These are phyloP conservation scores for Cucumis melo DNA, from an alignment of 306 rosid species.

Conservation along the genomic window DNA sequence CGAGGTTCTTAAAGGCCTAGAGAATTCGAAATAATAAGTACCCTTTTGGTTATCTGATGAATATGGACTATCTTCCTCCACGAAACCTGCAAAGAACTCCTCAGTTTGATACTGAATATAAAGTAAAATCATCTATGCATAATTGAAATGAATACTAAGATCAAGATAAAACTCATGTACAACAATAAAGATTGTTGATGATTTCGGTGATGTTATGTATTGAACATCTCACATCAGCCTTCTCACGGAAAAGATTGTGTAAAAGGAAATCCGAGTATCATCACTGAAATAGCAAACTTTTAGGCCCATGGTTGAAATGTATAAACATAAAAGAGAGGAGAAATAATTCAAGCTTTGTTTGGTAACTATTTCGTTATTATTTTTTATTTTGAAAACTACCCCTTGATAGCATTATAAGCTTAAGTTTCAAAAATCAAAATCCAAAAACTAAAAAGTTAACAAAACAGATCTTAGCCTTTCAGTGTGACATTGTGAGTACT, in stretches of 20 bases:
- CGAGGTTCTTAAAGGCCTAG: slow-evolving; percentile 89
- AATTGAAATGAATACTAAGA: not conserved
- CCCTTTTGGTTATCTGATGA: slow-evolving; percentile 60
- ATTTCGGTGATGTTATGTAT: not conserved
- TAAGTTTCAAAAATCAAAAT: too few relatives aligned
- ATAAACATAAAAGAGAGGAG: not conserved
- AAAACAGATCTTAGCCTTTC: not conserved
- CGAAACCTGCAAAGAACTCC: slow-evolving; percentile 43
- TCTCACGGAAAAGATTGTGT: not conserved
- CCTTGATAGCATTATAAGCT: too few relatives aligned
- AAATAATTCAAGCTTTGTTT: not conserved
- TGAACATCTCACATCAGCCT: not conserved
- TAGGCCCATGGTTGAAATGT: not conserved
- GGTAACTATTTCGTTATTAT: too few relatives aligned
- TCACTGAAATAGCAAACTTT: not conserved
- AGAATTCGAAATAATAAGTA: slow-evolving; percentile 73
- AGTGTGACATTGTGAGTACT: not conserved
- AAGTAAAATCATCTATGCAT: too few relatives aligned
- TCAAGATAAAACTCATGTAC: not conserved
- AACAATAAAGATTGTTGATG: not conserved
- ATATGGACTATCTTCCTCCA: slow-evolving; percentile 76
- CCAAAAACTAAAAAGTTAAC: too few relatives aligned
- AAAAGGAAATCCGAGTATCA: not conserved
- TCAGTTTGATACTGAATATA: not conserved
- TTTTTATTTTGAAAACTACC: too few relatives aligned